Evolutionary conservation across 768 basidiomycete genomes (phyloP).

Genomic region (Mrakia hoshinonis): DNA sequence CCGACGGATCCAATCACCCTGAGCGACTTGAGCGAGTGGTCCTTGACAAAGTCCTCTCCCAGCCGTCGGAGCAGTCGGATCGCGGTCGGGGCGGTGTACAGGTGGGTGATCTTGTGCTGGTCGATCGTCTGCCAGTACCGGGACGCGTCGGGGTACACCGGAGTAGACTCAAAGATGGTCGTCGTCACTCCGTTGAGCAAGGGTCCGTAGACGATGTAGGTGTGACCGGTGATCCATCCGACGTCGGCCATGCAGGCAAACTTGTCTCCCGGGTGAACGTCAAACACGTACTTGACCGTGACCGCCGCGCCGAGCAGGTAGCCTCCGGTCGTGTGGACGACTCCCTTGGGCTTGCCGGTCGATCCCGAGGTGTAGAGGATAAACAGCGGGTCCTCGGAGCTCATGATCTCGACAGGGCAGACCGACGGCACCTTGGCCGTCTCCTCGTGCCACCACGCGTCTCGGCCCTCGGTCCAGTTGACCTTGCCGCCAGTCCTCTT

Average conservation of each 20-base stretch:
- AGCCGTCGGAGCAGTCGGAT: conserved; percentile 81
- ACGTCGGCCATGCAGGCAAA: conserved; percentile 99
- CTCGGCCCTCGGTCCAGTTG: conserved; percentile 70
- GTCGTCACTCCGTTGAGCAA: conserved; percentile 51
- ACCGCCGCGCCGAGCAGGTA: conserved; percentile 87
- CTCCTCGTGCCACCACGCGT: conserved; percentile 97
- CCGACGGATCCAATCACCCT: conserved; percentile 88
- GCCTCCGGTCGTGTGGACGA: conserved; percentile 66
- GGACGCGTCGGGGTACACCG: conserved; percentile 89
- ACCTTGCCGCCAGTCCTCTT: conserved; percentile 76
- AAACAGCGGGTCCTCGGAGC: conserved; percentile 91
- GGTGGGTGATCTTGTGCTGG: conserved; percentile 86
- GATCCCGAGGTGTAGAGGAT: conserved; percentile 88
- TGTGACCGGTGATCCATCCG: conserved; percentile 89
- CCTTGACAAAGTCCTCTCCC: conserved; percentile 74
- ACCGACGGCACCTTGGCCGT: conserved; percentile 70
- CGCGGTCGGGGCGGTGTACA: conserved; percentile 58
- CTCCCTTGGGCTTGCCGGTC: conserved; percentile 94
- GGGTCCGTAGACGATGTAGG: conserved; percentile 92
- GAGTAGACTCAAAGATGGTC: conserved; percentile 87
- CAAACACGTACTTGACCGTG: conserved; percentile 95
- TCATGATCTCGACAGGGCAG: conserved; percentile 80
- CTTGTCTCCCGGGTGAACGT: conserved; percentile 89
- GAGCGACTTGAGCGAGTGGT: conserved; percentile 68
- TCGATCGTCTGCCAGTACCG: conserved; percentile 96